Evolutionary conservation across 441 rosid species (phyloP).

Genomic region (Lagerstroemia fauriei): DNA sequence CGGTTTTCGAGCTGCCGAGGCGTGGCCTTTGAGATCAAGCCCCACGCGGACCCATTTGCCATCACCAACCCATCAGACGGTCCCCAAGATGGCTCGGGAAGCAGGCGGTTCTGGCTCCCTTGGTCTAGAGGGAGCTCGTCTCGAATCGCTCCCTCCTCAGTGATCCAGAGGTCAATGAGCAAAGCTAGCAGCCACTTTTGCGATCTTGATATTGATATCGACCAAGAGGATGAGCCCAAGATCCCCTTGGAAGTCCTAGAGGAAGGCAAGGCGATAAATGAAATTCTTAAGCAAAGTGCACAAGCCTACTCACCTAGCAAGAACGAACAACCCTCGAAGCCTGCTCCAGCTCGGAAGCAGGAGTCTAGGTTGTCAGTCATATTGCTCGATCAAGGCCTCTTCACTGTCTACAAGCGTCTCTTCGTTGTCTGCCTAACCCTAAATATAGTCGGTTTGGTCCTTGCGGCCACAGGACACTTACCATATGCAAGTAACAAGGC

Average conservation of each 20-base stretch:
- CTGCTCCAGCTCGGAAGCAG: slow-evolving; percentile 25
- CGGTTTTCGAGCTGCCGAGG: slow-evolving; percentile 68
- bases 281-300: not conserved
- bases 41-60: slow-evolving; percentile 49
- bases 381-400: slow-evolving; percentile 69
- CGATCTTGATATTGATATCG: slow-evolving; percentile 21
- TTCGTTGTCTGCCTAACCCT: slow-evolving; percentile 36
- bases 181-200: slow-evolving; percentile 34
- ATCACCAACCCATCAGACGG: not conserved
- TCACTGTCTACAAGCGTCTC: slow-evolving; percentile 62
- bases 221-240: not conserved
- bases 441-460: slow-evolving; percentile 49
- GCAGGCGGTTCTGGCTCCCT: slow-evolving; percentile 16
- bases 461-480: slow-evolving; percentile 59
- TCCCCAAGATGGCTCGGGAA: not conserved
- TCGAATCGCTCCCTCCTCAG: slow-evolving; percentile 10
- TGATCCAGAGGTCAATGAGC: slow-evolving; percentile 27
- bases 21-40: slow-evolving; percentile 58
- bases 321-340: not conserved
- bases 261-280: slow-evolving; percentile 5
- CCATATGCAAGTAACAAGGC: slow-evolving; percentile 63
- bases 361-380: slow-evolving; percentile 58
- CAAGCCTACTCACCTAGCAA: not conserved
- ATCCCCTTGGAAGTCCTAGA: not conserved
- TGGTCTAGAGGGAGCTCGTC: slow-evolving; percentile 21